Evolutionary conservation across 306 rosid species (phyloP).

Genomic region (Vigna angularis): DNA sequence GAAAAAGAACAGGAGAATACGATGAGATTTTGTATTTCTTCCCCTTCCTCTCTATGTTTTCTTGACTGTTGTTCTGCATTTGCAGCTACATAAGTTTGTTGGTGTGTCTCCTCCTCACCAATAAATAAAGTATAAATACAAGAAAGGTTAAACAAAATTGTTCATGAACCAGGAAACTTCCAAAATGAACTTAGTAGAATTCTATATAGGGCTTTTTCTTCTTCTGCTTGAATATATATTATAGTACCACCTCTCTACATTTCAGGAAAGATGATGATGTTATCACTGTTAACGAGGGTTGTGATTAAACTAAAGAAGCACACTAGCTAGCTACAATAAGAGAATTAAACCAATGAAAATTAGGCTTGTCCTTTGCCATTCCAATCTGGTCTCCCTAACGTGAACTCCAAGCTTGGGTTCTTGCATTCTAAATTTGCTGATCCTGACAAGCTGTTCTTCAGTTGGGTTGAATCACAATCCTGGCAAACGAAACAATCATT

Average conservation of each 20-base stretch:
- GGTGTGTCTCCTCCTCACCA: conserved; percentile 38
- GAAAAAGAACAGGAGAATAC: background rate
- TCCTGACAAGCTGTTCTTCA: conserved; percentile 57
- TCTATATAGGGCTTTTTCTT: conserved; percentile 35
- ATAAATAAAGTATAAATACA: conserved; percentile 43
- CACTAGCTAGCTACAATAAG: conserved; percentile 33
- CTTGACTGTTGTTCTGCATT: conserved; percentile 40
- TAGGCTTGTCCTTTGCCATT: conserved; percentile 67
- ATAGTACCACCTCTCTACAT: conserved; percentile 37
- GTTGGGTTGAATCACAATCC: conserved; percentile 77
- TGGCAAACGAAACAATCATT: conserved; percentile 35
- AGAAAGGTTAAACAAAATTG: conserved; percentile 49
- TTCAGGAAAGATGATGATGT: conserved; percentile 28
- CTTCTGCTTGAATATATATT: conserved; percentile 40
- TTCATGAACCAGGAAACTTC: conserved; percentile 43
- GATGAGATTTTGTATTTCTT: conserved; percentile 40
- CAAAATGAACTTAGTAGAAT: conserved; percentile 39
- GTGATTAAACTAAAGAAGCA: conserved; percentile 38
- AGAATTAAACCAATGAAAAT: conserved; percentile 34
- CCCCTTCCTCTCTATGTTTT: conserved; percentile 21
- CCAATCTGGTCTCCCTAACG: conserved; percentile 95
- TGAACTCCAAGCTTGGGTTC: conserved; percentile 93
- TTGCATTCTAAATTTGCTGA: conserved; percentile 66
- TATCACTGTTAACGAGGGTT: conserved; percentile 35
- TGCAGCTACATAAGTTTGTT: conserved; percentile 38